Percentiles rank a stretch among this genome's conserved stretches.
Conservation (phyloP, 257 asterid species). For the Ehretia macrophylla region DNA sequence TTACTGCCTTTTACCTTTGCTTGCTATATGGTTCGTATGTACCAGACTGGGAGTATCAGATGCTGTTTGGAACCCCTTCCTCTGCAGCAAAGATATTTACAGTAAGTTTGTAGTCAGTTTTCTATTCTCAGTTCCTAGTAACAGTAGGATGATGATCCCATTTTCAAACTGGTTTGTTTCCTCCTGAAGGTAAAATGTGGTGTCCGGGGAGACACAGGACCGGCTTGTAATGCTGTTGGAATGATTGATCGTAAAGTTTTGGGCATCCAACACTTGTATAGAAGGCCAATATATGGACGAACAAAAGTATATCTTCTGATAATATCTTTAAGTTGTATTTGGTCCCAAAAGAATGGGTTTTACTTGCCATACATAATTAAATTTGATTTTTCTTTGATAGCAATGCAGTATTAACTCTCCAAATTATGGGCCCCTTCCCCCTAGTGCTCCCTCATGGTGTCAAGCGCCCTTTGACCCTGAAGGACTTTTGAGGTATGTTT, state of each 20-base stretch:
- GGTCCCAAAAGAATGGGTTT: too few relatives aligned
- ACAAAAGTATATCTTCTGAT: conserved; percentile 30
- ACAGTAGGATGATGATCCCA: too few relatives aligned
- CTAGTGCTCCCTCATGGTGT: conserved; percentile 71
- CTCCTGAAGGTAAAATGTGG: conserved; percentile 55
- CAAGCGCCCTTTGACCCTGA: conserved; percentile 76
- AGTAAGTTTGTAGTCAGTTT: neutral
- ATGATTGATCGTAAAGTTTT: conserved; percentile 64
- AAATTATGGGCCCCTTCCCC: conserved; percentile 67
- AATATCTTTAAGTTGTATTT: too few relatives aligned
- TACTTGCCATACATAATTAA: too few relatives aligned
- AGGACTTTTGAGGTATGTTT: conserved; percentile 59
- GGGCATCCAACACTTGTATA: conserved; percentile 53
- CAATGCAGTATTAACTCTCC: conserved; percentile 72
- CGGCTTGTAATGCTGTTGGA: conserved; percentile 74
- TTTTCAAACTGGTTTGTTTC: neutral
- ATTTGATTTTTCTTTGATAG: conserved; percentile 25
- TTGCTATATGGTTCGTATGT: conserved; percentile 50
- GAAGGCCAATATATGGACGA: conserved; percentile 52
- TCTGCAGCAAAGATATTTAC: conserved; percentile 12
- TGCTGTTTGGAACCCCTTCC: conserved; percentile 33
- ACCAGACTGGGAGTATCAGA: conserved; percentile 55
- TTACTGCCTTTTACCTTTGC: conserved; percentile 42
- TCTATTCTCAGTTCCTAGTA: neutral
- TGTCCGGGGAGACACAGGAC: conserved; percentile 60